phyloP scores from a whole-genome alignment of 306 rosid species.

The Trichosanthes cucumerina region DNA sequence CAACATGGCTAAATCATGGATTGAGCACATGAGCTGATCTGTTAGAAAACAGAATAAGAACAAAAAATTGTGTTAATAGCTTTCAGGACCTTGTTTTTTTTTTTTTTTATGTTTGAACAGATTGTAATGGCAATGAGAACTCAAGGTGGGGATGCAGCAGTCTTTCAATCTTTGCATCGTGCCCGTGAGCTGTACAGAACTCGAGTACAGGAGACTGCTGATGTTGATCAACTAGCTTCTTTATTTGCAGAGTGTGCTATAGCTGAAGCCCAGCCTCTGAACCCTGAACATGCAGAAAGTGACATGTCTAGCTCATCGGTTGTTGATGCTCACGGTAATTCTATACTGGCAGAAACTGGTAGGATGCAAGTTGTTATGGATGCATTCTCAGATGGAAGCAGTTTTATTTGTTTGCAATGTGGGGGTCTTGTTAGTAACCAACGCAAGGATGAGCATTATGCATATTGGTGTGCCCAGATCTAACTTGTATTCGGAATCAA shows the following conservation, averaged over 20 bases:
- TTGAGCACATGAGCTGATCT: neutral
- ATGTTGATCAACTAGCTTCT: constrained; percentile 75
- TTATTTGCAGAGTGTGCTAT: constrained; percentile 96
- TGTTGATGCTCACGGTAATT: constrained; percentile 38
- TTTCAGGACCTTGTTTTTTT: constrained; percentile 9
- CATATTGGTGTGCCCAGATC: constrained; percentile 74
- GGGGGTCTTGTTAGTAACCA: constrained; percentile 93
- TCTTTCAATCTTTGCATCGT: constrained; percentile 60
- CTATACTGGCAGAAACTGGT: constrained; percentile 81
- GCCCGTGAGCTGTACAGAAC: constrained; percentile 71
- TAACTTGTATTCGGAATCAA: neutral
- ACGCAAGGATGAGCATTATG: constrained; percentile 81
- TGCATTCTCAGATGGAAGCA: constrained; percentile 92
- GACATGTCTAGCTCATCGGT: constrained; percentile 13
- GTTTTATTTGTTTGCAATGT: constrained; percentile 85
- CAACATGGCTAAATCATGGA: neutral
- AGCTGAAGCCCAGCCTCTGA: constrained; percentile 66
- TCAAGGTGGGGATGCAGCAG: constrained; percentile 86
- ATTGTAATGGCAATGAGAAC: constrained; percentile 62
- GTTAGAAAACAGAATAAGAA: neutral
- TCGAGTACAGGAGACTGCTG: constrained; percentile 57
- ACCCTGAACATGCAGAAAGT: constrained; percentile 23
- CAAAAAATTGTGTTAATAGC: neutral
- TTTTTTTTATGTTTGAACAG: constrained; percentile 30
- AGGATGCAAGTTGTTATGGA: constrained; percentile 83